Percentiles rank a stretch among this genome's conserved stretches.
phyloP scores from a whole-genome alignment of 2,329 filamentous ascomycete genomes.

The Nothophoma quercina region DNA sequence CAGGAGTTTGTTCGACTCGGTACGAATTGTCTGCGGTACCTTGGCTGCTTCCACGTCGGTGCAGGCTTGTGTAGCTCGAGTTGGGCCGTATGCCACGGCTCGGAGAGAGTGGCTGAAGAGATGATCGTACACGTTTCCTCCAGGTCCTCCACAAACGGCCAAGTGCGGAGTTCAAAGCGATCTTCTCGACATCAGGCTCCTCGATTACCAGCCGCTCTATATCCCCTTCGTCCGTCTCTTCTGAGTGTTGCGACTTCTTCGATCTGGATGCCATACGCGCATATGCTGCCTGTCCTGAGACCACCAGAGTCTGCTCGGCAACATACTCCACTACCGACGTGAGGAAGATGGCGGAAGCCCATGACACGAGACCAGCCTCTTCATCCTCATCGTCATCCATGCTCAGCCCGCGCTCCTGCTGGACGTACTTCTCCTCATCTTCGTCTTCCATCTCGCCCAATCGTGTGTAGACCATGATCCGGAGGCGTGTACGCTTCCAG shows the following conservation, averaged over 20 bases:
- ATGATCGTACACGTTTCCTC: slow-evolving; percentile 79
- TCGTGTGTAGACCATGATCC: slow-evolving; percentile 98
- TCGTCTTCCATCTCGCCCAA: slow-evolving; percentile 97
- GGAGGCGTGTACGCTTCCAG: slow-evolving; percentile 90
- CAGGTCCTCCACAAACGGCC: slow-evolving; percentile 93
- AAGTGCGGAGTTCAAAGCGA: slow-evolving; percentile 87
- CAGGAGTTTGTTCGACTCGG: slow-evolving; percentile 29
- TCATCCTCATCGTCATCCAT: slow-evolving; percentile 57
- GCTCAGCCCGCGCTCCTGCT: slow-evolving; percentile 72
- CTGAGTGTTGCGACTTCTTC: slow-evolving; percentile 43
- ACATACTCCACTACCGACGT: slow-evolving; percentile 95
- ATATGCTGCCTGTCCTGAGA: slow-evolving; percentile 84
- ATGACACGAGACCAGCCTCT: slow-evolving; percentile 69
- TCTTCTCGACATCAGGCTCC: slow-evolving; percentile 89
- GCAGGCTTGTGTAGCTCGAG: slow-evolving; percentile 42
- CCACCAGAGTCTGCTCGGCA: slow-evolving; percentile 87
- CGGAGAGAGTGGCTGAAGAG: slow-evolving; percentile 37
- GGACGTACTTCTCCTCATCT: slow-evolving; percentile 88
- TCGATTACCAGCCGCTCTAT: slow-evolving; percentile 80
- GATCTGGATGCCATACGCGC: slow-evolving; percentile 61
- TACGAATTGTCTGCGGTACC: slow-evolving; percentile 37
- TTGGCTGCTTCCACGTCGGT: slow-evolving; percentile 39
- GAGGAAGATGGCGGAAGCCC: slow-evolving; percentile 92
- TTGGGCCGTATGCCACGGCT: slow-evolving; percentile 35
- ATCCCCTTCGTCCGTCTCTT: slow-evolving; percentile 62